Evolutionary conservation across 2,329 filamentous ascomycete genomes (phyloP).

Genomic region (Alternaria gaisen): DNA sequence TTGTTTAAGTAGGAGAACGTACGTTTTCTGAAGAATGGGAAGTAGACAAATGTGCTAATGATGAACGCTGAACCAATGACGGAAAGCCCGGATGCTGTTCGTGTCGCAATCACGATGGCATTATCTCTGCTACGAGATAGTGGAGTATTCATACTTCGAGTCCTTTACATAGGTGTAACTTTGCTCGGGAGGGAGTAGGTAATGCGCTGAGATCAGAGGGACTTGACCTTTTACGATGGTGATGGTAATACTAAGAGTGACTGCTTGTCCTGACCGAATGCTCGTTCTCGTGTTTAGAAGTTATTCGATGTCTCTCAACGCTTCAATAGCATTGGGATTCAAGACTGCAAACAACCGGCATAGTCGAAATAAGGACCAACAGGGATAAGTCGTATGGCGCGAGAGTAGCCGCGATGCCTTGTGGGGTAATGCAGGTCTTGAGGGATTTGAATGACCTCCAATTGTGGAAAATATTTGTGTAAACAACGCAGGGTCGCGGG

Average conservation of each 20-base stretch:
- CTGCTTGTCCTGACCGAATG: not conserved
- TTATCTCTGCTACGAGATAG: slow-evolving; percentile 24
- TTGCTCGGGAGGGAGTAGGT: not conserved
- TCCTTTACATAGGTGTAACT: not conserved
- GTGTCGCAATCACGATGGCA: slow-evolving; percentile 70
- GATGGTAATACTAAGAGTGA: not conserved
- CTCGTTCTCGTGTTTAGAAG: not conserved
- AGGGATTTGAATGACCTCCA: not conserved
- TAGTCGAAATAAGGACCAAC: not conserved
- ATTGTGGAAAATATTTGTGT: not conserved
- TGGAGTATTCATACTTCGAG: slow-evolving; percentile 18
- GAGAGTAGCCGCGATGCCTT: not conserved
- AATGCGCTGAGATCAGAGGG: not conserved
- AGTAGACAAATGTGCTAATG: slow-evolving; percentile 73
- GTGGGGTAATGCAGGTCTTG: not conserved
- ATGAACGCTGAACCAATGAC: slow-evolving; percentile 76
- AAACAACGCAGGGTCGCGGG: not conserved
- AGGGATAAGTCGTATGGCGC: not conserved
- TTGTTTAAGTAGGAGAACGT: not conserved
- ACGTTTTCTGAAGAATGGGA: slow-evolving; percentile 75
- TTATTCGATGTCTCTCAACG: not conserved
- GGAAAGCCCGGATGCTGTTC: slow-evolving; percentile 74
- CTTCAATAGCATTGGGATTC: not conserved
- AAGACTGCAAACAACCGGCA: not conserved
- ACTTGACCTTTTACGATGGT: not conserved